Evolutionary conservation across 2,329 filamentous ascomycete species (phyloP).

Genomic region (Colletotrichum sublineola): DNA sequence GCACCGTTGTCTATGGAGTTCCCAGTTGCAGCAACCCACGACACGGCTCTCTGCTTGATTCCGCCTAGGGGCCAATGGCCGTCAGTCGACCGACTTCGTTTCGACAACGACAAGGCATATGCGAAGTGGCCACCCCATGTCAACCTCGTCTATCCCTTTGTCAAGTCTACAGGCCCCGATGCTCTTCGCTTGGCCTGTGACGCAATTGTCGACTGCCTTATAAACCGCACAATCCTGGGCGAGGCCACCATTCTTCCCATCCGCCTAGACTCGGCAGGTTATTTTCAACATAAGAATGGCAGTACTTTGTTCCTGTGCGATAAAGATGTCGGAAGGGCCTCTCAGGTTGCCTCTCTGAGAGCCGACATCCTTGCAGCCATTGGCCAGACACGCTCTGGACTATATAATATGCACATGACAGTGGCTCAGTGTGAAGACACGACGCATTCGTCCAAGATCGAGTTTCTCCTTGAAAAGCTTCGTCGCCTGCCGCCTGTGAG

Average conservation of each 20-base stretch:
- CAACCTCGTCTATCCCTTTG: conserved; percentile 77
- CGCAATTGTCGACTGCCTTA: conserved; percentile 54
- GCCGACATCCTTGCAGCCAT: conserved; percentile 53
- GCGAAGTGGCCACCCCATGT: conserved; percentile 76
- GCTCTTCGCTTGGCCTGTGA: conserved; percentile 59
- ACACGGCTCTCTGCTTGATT: conserved; percentile 73
- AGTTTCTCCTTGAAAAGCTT: conserved; percentile 66
- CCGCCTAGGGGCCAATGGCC: conserved; percentile 64
- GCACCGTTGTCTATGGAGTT: conserved; percentile 20
- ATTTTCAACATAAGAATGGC: conserved; percentile 63
- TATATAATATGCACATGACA: conserved; percentile 68
- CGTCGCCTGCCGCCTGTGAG: conserved; percentile 59
- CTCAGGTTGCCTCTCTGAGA: conserved; percentile 52
- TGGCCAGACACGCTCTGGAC: conserved; percentile 46
- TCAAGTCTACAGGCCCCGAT: conserved; percentile 54
- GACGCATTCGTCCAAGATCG: conserved; percentile 56
- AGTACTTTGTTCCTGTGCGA: conserved; percentile 64
- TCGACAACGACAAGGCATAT: conserved; percentile 73
- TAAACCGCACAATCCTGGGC: conserved; percentile 25
- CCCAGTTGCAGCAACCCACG: conserved; percentile 51
- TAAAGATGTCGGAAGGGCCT: conserved; percentile 41
- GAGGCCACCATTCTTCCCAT: conserved; percentile 45
- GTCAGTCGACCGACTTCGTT: conserved; percentile 66
- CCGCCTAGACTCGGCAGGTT: conserved; percentile 56
- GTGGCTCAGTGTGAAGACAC: conserved; percentile 69